Percentiles rank a stretch among this genome's conserved stretches.
Conservation (phyloP, 1,139 yeast species). For the Geotrichum europaeum region DNA sequence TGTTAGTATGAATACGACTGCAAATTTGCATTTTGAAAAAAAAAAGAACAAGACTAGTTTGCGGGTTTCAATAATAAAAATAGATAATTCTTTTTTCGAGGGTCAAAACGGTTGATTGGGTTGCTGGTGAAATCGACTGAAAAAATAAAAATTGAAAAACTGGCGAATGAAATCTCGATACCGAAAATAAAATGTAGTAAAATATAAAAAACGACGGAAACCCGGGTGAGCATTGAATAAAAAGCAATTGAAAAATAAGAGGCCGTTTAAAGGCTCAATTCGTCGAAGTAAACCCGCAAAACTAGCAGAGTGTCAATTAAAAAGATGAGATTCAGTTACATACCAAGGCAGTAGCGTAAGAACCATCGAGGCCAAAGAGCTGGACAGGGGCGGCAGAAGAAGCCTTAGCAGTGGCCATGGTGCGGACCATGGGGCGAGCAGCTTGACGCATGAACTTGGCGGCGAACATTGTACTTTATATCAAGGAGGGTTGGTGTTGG, state of each 20-base stretch:
- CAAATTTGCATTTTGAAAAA: neutral
- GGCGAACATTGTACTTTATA: slow-evolving; percentile 14
- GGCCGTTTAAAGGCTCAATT: neutral
- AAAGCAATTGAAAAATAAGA: neutral
- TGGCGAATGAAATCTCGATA: slow-evolving; percentile 14
- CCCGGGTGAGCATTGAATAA: neutral
- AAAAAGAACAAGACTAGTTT: neutral
- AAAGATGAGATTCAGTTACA: slow-evolving; percentile 13
- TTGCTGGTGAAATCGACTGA: neutral
- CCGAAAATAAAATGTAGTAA: neutral
- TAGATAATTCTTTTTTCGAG: neutral
- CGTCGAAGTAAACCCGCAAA: neutral
- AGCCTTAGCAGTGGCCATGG: slow-evolving; percentile 47
- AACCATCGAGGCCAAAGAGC: slow-evolving; percentile 92
- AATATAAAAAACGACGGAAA: neutral
- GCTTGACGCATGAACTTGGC: slow-evolving; percentile 18
- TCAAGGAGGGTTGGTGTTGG: neutral
- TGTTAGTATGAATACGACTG: neutral
- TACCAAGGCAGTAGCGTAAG: slow-evolving; percentile 84
- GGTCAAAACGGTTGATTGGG: neutral
- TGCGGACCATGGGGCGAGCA: slow-evolving; percentile 28
- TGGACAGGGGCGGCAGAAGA: slow-evolving; percentile 68
- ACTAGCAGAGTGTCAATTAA: neutral
- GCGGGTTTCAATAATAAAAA: neutral
- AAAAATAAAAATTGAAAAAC: neutral